These are phyloP conservation scores for Peronospora tabacina DNA, from an alignment of 352 stramenopile genomes.

Conservation along the genomic window DNA sequence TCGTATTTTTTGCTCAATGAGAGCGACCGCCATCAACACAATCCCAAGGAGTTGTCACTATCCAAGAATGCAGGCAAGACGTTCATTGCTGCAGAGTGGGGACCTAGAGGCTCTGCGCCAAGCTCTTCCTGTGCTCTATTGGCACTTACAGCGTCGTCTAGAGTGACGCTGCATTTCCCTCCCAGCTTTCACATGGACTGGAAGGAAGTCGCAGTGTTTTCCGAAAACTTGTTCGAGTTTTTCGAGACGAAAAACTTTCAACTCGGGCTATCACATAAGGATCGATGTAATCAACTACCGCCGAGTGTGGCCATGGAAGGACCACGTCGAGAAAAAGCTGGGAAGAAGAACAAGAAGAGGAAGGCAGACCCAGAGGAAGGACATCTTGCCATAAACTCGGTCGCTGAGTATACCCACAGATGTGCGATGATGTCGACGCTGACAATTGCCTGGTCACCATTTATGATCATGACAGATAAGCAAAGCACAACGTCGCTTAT, in stretches of 20 bases:
- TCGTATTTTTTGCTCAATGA: slow-evolving; percentile 67
- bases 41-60: slow-evolving; percentile 75
- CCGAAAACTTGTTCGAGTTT: slow-evolving; percentile 59
- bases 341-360: slow-evolving; percentile 17
- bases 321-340: slow-evolving; percentile 18
- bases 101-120: slow-evolving; percentile 59
- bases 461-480: slow-evolving; percentile 36
- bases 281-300: slow-evolving; percentile 14
- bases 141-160: slow-evolving; percentile 45
- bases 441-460: slow-evolving; percentile 63
- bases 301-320: slow-evolving; percentile 18
- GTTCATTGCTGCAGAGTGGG: slow-evolving; percentile 60
- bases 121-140: slow-evolving; percentile 65
- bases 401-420: slow-evolving; percentile 52
- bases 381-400: slow-evolving; percentile 21
- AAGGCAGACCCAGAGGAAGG: slow-evolving; percentile 11
- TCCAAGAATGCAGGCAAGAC: slow-evolving; percentile 61
- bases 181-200: slow-evolving; percentile 79
- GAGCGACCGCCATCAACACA: slow-evolving; percentile 59
- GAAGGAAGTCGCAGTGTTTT: slow-evolving; percentile 63
- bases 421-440: slow-evolving; percentile 57
- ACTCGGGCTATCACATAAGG: slow-evolving; percentile 17
- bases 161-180: slow-evolving; percentile 63
- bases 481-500: slow-evolving; percentile 54
- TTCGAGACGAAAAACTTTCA: slow-evolving; percentile 39